Conservation (phyloP, 1,284 basidiomycete genomes). For the Papiliotrema nemorosa region DNA sequence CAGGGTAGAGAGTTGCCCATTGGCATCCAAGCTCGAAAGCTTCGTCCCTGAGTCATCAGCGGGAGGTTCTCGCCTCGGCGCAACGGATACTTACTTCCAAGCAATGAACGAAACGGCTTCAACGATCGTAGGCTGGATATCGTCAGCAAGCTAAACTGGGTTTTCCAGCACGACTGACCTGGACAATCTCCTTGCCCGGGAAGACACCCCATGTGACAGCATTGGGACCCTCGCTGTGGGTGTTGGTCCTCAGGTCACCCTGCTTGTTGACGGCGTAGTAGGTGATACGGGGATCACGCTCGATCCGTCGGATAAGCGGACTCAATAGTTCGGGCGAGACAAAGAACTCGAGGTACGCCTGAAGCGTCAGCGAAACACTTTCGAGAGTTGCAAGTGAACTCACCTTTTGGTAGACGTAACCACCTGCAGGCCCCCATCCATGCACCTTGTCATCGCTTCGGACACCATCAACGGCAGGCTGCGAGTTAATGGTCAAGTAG, state of each 20-base stretch:
- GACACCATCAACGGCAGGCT: conserved; percentile 93
- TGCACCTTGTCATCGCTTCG: conserved; percentile 78
- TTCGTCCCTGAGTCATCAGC: conserved; percentile 62
- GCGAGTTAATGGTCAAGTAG: conserved; percentile 96
- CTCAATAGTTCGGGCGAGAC: conserved; percentile 70
- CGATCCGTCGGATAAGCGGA: conserved; percentile 76
- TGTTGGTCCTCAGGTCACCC: conserved; percentile 94
- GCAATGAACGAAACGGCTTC: conserved; percentile 63
- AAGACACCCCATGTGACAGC: conserved; percentile 99
- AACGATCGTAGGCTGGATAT: conserved; percentile 83
- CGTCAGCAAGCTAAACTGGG: neutral
- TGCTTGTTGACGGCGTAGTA: conserved; percentile 75
- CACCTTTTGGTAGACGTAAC: conserved; percentile 96
- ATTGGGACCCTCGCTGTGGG: conserved; percentile 89
- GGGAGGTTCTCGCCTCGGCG: conserved; percentile 19
- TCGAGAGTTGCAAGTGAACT: conserved; percentile 17
- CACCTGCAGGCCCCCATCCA: conserved; percentile 87
- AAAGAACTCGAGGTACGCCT: conserved; percentile 98
- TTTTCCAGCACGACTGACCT: conserved; percentile 49
- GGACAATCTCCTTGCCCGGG: conserved; percentile 95
- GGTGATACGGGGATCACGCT: conserved; percentile 83
- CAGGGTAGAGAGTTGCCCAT: conserved; percentile 88
- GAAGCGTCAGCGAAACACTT: conserved; percentile 4
- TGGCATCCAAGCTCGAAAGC: conserved; percentile 92
- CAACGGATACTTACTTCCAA: conserved; percentile 36